Evolutionary conservation across 257 asterid species (phyloP).

Genomic region (Anisodus tanguticus): DNA sequence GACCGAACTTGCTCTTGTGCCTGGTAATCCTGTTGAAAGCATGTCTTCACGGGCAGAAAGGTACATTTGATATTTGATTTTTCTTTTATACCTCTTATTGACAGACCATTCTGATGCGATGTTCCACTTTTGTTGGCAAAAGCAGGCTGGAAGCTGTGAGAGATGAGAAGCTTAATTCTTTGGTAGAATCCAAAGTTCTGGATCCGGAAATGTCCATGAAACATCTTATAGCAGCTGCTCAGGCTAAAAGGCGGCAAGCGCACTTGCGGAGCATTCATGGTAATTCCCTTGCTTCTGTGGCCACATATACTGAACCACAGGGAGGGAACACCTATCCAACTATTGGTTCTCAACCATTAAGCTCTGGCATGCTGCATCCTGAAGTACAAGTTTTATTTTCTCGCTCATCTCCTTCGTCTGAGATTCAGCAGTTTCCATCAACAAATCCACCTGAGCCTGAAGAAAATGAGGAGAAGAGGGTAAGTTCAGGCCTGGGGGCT

Average conservation of each 20-base stretch:
- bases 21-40: slow-evolving; percentile 51
- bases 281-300: slow-evolving; percentile 45
- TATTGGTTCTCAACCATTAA: slow-evolving; percentile 53
- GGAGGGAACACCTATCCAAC: slow-evolving; percentile 56
- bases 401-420: slow-evolving; percentile 58
- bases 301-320: slow-evolving; percentile 52
- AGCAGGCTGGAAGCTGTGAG: slow-evolving; percentile 63
- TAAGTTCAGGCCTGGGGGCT: slow-evolving; percentile 63
- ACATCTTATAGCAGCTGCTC: slow-evolving; percentile 95
- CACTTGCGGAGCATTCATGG: slow-evolving; percentile 55
- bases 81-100: slow-evolving; percentile 24
- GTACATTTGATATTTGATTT: slow-evolving; percentile 42
- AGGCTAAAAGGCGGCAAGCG: slow-evolving; percentile 80
- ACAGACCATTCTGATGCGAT: slow-evolving; percentile 34
- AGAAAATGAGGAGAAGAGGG: slow-evolving; percentile 68
- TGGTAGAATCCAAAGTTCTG: slow-evolving; percentile 49
- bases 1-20: slow-evolving; percentile 47
- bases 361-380: slow-evolving; percentile 51
- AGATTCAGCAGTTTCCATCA: slow-evolving; percentile 54
- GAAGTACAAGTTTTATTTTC: slow-evolving; percentile 55
- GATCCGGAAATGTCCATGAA: slow-evolving; percentile 73
- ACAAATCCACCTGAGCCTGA: slow-evolving; percentile 61
- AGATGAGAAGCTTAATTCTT: slow-evolving; percentile 49
- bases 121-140: slow-evolving; percentile 40
- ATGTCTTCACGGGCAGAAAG: slow-evolving; percentile 57